A percentile compares a stretch with the other conserved stretches of the same genome.
Evolutionary conservation across 768 basidiomycete genomes (phyloP).

Genomic region (Panus rudis): DNA sequence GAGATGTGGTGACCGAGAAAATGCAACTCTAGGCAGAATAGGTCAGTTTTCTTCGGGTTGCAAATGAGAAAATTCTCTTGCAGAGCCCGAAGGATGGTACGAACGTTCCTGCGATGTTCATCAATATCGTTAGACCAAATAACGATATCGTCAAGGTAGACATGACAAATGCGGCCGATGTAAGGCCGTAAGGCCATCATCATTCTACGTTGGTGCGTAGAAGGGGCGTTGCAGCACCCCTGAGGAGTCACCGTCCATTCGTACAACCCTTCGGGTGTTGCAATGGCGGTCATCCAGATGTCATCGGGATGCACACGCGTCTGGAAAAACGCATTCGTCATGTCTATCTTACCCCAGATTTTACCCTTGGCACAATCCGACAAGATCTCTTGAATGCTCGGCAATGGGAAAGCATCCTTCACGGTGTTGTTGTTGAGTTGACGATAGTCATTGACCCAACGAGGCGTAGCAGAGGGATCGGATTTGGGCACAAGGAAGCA

Average conservation of each 20-base stretch:
- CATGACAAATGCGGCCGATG: conserved; percentile 5
- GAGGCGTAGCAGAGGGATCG: conserved; percentile 20
- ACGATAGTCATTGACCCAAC: conserved; percentile 18
- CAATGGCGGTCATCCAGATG: conserved; percentile 33
- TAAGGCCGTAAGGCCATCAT: conserved; percentile 9
- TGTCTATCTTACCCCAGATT: conserved; percentile 32
- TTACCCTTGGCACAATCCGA: conserved; percentile 29
- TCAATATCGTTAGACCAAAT: conserved; percentile 4
- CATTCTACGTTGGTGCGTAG: conserved; percentile 12
- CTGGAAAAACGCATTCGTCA: conserved; percentile 37
- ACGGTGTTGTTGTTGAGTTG: conserved; percentile 13
- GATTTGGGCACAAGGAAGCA: conserved; percentile 33
- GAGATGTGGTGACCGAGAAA: conserved; percentile 27
- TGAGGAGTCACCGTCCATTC: conserved; percentile 27
- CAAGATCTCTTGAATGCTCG: conserved; percentile 14
- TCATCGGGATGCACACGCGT: conserved; percentile 24
- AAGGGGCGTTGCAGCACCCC: conserved; percentile 16
- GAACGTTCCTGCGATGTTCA: conserved; percentile 28
- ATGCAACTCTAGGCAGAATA: conserved; percentile 15
- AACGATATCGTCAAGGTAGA: conserved; percentile 15
- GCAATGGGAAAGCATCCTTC: conserved; percentile 12
- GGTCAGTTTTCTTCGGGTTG: conserved; percentile 22
- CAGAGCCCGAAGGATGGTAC: conserved; percentile 23
- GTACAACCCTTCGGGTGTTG: conserved; percentile 27
- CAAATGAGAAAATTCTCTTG: conserved; percentile 23